Base-by-base conservation (phyloP, 331 rosid genomes). In the Quercus tomentella region DNA sequence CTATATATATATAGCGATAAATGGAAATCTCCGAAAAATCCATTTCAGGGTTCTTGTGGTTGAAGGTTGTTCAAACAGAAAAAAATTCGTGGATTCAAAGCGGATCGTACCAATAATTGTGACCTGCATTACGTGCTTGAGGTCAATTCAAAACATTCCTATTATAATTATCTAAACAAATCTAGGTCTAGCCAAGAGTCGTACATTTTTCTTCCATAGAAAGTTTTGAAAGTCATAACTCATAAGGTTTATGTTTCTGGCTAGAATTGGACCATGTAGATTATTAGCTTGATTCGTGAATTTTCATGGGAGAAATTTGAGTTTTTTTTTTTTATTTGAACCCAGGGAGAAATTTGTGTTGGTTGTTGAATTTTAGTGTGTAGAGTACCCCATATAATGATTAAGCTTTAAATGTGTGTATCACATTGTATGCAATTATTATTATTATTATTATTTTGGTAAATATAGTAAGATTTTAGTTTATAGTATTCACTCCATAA, bases 61-160 rank as follows among this genome's bases (percentile, higher is more conserved):
- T n/a, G 80, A 79, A 37, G 79, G 56, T 86, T 75, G 41, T 51
- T 52, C 49, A 6, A 1, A 28, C 25, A 20, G 56, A 76, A 52
- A 63, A 51, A 76, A 51, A 20, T 3, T 35, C 76, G 87, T 83
- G 80, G 77, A 79, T 72, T 76, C 41, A 78, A 77, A 30, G 67
- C 71, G 76, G 67, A 51, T 55, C 74, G 72, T 56, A 22, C 23
- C 86, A 88, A 84, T 76, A 76, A 88, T 82, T 75, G 57, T 72
- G 71, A 76, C 57, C 31, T 62, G 63, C 75, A 76, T 82, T 74
- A 66, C 65, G 73, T 51, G 35, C 71, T 75, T 81, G 75, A 67
- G 70, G 85, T 86, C 86, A 87, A 79, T 79, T 84, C 84, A 61
- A 70, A 56, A 89, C 82, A 87, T 84, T 84, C 91, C 78, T 52